Percentiles rank a stretch among this genome's conserved stretches.
phyloP scores from a whole-genome alignment of 1,139 yeast species.

The Geotrichum phurueaensis region DNA sequence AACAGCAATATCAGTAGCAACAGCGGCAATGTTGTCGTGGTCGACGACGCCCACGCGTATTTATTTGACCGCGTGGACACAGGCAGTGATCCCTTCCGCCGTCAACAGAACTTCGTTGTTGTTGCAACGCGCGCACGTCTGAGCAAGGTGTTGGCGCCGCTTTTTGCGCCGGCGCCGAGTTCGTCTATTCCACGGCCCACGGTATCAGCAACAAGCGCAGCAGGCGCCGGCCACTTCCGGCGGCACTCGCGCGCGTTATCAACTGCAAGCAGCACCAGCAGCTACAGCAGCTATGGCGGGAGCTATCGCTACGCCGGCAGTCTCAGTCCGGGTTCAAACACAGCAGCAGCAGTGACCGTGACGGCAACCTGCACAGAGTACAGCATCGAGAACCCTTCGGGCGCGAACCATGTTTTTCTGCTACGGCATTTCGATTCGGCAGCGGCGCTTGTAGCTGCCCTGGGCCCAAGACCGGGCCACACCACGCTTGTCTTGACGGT shows the following conservation, averaged over 20 bases:
- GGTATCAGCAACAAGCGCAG: background rate
- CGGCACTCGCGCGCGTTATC: background rate
- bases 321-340: background rate
- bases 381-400: background rate
- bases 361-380: background rate
- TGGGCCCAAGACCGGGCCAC: background rate
- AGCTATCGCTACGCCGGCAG: background rate
- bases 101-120: background rate
- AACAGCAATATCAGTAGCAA: background rate
- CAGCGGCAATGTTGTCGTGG: background rate
- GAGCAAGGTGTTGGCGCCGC: background rate
- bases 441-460: background rate
- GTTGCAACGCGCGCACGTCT: background rate
- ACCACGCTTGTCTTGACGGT: background rate
- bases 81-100: background rate
- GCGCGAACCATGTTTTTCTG: background rate
- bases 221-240: background rate
- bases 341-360: background rate
- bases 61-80: background rate
- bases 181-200: background rate
- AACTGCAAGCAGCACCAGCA: background rate
- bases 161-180: background rate
- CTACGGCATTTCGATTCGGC: background rate
- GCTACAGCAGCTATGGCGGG: background rate
- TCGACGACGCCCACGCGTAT: background rate